Evolutionary conservation across 2,329 filamentous ascomycete species (phyloP), one percentile per base, ranked within the genome.

Genomic region (Pseudogymnoascus verrucosus): DNA sequence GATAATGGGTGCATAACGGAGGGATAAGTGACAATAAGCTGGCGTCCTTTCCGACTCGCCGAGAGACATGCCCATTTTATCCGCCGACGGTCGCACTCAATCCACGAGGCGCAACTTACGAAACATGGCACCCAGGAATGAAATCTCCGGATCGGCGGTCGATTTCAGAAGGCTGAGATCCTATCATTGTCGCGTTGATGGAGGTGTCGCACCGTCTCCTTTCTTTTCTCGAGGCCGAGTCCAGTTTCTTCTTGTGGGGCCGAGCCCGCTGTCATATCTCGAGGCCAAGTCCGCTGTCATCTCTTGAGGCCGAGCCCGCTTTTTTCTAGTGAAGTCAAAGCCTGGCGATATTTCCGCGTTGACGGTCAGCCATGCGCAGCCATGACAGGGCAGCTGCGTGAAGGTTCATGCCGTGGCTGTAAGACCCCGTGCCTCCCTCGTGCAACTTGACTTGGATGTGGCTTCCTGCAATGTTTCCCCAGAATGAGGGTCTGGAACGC

Each of bases 401-500:
- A 57, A 57, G 47, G 47, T 57, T 57, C 47, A 19, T 57, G 47
- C 8, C 31, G 47, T 57, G 26, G 47, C 47, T 57, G 47, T 57
- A 31, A 34, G 8, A 57, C 26, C 26, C 3, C 47, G 47, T 57
- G 47, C 26, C 26, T 34, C 10, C 47, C 26, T 57, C 47, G 47
- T 57, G 47, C 26, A 57, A 57, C 47, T 57, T 16, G 26, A 16
- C 47, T 16, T 31, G 14, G 47, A 57, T 16, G n/a, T 16, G 6
- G 26, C 4, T 7, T 14, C 47, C 2, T 54, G 23, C 14, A 16
- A 57, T 6, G n/a, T 16, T 57, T 57, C 26, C 19, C 19, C 19
- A 19, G 19, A 19, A 19, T 19, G 19, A 19, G 19, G 19, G 19
- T 19, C 19, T 19, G 19, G 19, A 19, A 19, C 19, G 19, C 19